These are phyloP conservation scores for Ustilago nuda DNA, from an alignment of 1,284 basidiomycete genomes.

Conservation along the genomic window DNA sequence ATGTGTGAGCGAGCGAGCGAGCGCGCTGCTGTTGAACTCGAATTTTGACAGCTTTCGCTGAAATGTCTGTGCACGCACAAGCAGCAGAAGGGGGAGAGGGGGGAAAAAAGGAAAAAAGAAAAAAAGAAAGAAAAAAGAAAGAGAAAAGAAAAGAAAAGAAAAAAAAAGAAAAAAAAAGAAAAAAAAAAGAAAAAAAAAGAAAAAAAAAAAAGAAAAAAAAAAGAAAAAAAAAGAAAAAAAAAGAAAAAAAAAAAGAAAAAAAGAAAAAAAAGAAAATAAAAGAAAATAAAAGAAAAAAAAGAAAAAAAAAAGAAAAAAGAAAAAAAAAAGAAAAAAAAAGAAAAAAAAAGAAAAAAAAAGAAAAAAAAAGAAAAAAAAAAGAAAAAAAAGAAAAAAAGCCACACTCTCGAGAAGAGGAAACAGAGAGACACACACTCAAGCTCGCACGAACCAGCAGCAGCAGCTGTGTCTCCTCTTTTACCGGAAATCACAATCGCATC, in stretches of 20 bases:
- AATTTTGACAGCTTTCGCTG: neutral
- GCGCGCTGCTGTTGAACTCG: neutral
- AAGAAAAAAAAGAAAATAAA: neutral
- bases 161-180: slow-evolving; percentile 1
- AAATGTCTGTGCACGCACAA: slow-evolving; percentile 4
- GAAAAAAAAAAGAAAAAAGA: neutral
- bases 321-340: neutral
- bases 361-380: neutral
- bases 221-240: neutral
- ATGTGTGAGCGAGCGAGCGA: slow-evolving; percentile 4
- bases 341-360: neutral
- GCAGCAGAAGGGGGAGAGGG: neutral
- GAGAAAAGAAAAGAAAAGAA: neutral
- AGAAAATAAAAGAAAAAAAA: neutral
- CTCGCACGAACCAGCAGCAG: slow-evolving; percentile 7
- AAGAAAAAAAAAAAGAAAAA: neutral
- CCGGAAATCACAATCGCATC: too few relatives aligned
- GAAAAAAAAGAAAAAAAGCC: neutral
- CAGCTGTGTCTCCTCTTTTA: neutral
- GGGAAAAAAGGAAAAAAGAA: neutral
- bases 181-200: neutral
- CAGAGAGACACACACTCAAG: neutral
- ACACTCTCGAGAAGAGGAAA: neutral
- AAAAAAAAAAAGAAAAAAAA: neutral
- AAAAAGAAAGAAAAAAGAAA: neutral